Conservation (phyloP, 495 filamentous ascomycete species). For the Aspergillus steynii region DNA sequence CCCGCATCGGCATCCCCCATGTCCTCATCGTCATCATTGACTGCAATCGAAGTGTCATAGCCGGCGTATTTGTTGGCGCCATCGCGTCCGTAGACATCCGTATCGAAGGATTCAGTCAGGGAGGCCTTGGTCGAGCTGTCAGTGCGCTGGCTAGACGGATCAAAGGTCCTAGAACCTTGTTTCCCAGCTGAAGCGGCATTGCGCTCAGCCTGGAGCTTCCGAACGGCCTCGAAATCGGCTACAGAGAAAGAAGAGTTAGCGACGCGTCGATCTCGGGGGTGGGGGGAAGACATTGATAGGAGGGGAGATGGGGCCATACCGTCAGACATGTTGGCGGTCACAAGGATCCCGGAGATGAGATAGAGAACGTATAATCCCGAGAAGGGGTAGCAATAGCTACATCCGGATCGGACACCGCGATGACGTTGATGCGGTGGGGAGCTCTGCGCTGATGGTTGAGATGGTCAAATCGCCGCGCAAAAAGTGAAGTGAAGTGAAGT, state of each 20-base stretch:
- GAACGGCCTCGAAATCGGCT: slow-evolving; percentile 83
- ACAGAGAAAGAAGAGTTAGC: slow-evolving; percentile 22
- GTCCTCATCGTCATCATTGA: slow-evolving; percentile 78
- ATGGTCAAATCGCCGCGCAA: not conserved
- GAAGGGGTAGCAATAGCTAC: slow-evolving; percentile 38
- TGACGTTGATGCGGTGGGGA: slow-evolving; percentile 16
- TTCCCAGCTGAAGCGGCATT: slow-evolving; percentile 79
- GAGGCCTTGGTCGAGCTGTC: slow-evolving; percentile 92
- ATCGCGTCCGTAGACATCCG: slow-evolving; percentile 82
- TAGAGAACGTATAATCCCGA: slow-evolving; percentile 32
- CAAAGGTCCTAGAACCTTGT: slow-evolving; percentile 86
- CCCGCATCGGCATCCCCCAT: slow-evolving; percentile 74
- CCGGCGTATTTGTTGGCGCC: slow-evolving; percentile 82
- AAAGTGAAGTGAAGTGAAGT: not conserved
- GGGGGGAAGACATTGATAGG: slow-evolving; percentile 15
- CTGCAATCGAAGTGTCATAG: slow-evolving; percentile 86
- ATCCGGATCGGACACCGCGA: slow-evolving; percentile 41
- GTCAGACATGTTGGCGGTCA: slow-evolving; percentile 57
- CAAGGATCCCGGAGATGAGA: slow-evolving; percentile 25
- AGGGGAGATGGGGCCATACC: slow-evolving; percentile 40
- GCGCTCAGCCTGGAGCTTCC: slow-evolving; percentile 86
- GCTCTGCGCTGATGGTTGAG: not conserved
- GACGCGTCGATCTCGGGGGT: not conserved
- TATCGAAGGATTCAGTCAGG: slow-evolving; percentile 93
- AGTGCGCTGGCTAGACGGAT: slow-evolving; percentile 82